Percentiles rank a stretch among this genome's conserved stretches.
These are phyloP conservation scores for Trichoderma orchidacearum DNA, from an alignment of 495 filamentous ascomycete genomes.

Conservation along the genomic window DNA sequence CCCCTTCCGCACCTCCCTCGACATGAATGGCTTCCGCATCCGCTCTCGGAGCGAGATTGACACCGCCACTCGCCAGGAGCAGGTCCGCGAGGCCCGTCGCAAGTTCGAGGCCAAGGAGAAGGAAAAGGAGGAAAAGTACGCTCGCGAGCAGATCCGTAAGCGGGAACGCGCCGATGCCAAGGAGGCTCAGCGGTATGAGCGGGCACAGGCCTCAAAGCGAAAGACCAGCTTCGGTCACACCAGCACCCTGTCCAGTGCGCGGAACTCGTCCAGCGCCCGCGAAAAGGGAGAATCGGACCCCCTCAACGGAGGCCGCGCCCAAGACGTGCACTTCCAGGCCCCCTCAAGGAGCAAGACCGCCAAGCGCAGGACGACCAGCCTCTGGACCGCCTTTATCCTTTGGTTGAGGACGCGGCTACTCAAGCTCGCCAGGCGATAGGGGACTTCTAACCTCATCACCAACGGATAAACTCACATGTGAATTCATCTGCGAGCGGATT, in stretches of 20 bases:
- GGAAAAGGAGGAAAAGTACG: constrained; percentile 41
- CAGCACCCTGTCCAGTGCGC: neutral
- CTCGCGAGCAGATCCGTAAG: constrained; percentile 38
- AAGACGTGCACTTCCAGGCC: constrained; percentile 20
- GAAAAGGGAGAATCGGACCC: neutral
- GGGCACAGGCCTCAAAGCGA: neutral
- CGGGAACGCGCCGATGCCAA: constrained; percentile 33
- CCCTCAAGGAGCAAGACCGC: constrained; percentile 21
- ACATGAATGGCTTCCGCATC: constrained; percentile 30
- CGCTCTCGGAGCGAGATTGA: constrained; percentile 38
- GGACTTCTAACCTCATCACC: neutral
- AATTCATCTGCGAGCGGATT: neutral
- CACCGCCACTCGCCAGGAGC: constrained; percentile 27
- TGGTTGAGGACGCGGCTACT: constrained; percentile 40
- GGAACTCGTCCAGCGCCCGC: neutral
- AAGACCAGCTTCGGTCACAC: neutral
- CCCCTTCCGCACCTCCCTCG: constrained; percentile 37
- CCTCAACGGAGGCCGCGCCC: constrained; percentile 1
- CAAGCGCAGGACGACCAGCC: constrained; percentile 38
- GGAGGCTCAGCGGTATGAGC: constrained; percentile 14
- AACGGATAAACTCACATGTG: neutral
- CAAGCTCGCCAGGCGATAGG: constrained; percentile 16
- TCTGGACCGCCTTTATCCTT: constrained; percentile 39
- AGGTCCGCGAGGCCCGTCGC: constrained; percentile 35
- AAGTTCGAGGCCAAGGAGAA: constrained; percentile 39